phyloP scores from a whole-genome alignment of 106 monocot genomes.

The Dendrobium huoshanense region DNA sequence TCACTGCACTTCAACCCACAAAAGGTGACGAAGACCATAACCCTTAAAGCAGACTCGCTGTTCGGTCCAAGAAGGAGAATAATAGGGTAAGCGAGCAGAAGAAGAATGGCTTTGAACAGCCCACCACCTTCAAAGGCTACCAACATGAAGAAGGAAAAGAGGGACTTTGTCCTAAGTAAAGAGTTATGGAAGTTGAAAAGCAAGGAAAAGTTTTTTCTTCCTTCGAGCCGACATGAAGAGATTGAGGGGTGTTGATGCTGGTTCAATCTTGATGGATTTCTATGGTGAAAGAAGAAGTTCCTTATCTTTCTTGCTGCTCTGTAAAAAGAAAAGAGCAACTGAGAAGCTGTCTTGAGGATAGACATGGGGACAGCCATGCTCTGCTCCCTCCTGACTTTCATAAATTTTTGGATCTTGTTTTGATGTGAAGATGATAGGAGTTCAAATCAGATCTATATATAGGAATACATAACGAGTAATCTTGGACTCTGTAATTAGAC shows the following conservation, averaged over 20 bases:
- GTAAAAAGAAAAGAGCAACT: neutral
- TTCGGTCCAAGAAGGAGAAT: constrained; percentile 26
- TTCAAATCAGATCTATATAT: too few relatives aligned
- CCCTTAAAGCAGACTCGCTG: constrained; percentile 20
- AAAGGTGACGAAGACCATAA: constrained; percentile 70
- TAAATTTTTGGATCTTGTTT: too few relatives aligned
- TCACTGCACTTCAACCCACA: constrained; percentile 43
- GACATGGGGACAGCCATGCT: neutral
- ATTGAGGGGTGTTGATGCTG: neutral
- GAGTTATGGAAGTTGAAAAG: neutral
- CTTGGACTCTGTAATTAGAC: too few relatives aligned
- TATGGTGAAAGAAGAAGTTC: neutral
- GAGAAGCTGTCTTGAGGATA: neutral
- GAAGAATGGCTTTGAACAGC: constrained; percentile 38
- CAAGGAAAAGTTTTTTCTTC: neutral
- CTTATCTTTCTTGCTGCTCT: neutral
- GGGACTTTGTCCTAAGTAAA: constrained; percentile 18
- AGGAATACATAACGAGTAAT: too few relatives aligned
- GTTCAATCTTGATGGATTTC: neutral
- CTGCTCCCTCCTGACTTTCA: neutral
- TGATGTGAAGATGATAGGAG: too few relatives aligned
- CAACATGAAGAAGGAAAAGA: constrained; percentile 84
- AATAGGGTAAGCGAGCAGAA: constrained; percentile 47
- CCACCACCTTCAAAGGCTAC: constrained; percentile 79
- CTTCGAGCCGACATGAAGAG: neutral